These are phyloP conservation scores for Lyophyllum shimeji DNA, from an alignment of 768 basidiomycete genomes.

Conservation along the genomic window DNA sequence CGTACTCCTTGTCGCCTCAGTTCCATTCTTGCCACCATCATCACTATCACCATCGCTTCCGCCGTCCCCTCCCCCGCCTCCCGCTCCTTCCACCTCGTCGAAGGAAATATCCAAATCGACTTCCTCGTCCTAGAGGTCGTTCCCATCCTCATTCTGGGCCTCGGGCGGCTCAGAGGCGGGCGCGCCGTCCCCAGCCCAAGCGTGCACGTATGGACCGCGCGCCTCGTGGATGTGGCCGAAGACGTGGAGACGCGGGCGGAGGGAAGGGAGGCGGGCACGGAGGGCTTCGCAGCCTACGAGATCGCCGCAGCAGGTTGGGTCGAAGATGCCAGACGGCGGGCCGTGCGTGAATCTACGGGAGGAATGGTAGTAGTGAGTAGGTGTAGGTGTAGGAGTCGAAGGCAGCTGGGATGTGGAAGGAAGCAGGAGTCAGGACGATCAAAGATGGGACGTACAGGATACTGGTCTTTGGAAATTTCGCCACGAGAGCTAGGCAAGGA, in stretches of 20 bases:
- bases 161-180: not conserved
- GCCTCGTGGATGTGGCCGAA: constrained; percentile 75
- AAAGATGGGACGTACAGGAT: constrained; percentile 5
- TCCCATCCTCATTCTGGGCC: not conserved
- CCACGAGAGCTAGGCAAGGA: not conserved
- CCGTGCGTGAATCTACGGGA: constrained; percentile 1
- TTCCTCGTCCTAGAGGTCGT: not conserved
- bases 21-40: too few relatives aligned
- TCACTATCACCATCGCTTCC: not conserved
- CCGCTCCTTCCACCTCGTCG: constrained; percentile 2
- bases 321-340: constrained; percentile 37
- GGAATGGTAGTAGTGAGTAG: not conserved
- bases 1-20: too few relatives aligned
- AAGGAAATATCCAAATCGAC: constrained; percentile 14
- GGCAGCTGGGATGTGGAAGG: too few relatives aligned
- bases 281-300: constrained; percentile 54
- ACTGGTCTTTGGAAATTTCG: constrained; percentile 19
- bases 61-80: not conserved
- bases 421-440: not conserved
- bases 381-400: not conserved
- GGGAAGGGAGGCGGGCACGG: constrained; percentile 32
- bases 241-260: constrained; percentile 45
- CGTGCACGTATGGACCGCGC: constrained; percentile 43
- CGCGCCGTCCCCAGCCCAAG: constrained; percentile 26
- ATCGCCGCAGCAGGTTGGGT: constrained; percentile 35